Evolutionary conservation across 352 stramenopile species (phyloP), one percentile per base, ranked within the genome.

Genomic region (Blastocystis sp.): DNA sequence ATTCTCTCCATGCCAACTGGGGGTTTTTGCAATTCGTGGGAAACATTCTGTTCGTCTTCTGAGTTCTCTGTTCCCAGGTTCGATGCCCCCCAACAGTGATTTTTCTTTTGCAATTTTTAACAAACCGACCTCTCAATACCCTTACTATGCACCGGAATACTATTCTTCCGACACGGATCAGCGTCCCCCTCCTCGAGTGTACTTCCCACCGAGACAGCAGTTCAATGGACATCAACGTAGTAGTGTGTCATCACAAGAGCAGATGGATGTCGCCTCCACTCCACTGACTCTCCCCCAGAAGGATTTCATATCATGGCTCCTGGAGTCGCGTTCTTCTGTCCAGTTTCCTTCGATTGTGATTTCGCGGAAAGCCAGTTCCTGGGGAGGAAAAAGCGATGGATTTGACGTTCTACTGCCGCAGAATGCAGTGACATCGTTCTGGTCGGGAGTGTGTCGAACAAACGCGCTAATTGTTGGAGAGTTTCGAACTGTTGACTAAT

Each of bases 111-210:
- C 20, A 1, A 47, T 47, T 18, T 34, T 47, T 41, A 29, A 15
- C 29, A 3, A 26, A 8, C 13, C 45, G 2, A 26, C 26, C 26
- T 29, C 70, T 13, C 34, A 23, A 23, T 13, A 45, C 20, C 70
- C 70, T 5, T 80, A 80, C 37, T 80, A 80, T 43, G 70, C 70
- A 20, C 70, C 70, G 18, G 70, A 80, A 26, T 80, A 62, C n/a
- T 61, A 50, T n/a, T 64, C 45, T 5, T n/a, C 8, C 23, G 54
- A 37, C 13, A 37, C 13, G 3, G 50, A n/a, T 4, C 70, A 29
- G 11, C 45, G 15, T 29, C 9, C 37, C 9, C 68, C 68, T 26
- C 23, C 34, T 37, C 68, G 37, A 8, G 68, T 56, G 23, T 79
- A 79, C 18, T 79, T 62, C 39, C 34, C 68, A 26, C 68, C 68